Conservation (phyloP, 768 basidiomycete species). For the Porpolomopsis calyptriformis region DNA sequence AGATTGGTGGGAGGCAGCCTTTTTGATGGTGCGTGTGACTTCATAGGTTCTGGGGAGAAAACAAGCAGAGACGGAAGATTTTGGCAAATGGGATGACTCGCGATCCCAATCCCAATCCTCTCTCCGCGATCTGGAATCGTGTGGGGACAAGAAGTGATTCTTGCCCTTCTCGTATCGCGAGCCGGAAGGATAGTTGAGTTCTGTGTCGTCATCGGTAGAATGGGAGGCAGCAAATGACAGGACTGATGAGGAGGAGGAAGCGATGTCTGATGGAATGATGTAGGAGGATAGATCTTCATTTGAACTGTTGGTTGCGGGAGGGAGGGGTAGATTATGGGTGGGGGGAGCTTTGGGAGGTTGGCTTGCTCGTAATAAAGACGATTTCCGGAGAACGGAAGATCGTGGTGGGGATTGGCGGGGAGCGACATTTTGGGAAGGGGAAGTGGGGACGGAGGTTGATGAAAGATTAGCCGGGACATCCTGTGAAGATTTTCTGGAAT, state of each 20-base stretch:
- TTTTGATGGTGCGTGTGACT: conserved; percentile 34
- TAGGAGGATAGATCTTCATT: conserved; percentile 11
- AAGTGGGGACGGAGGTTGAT: conserved; percentile 14
- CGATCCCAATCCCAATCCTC: not conserved
- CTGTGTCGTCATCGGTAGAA: conserved; percentile 21
- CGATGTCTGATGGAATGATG: conserved; percentile 10
- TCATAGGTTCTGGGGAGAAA: conserved; percentile 13
- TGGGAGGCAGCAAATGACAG: conserved; percentile 35
- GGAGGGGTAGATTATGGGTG: conserved; percentile 34
- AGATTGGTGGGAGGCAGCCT: conserved; percentile 48
- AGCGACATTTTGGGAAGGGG: conserved; percentile 20
- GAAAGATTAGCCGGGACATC: not conserved
- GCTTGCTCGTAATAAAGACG: conserved; percentile 32
- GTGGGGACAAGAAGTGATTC: conserved; percentile 13
- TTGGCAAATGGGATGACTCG: not conserved
- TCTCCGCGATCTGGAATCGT: not conserved
- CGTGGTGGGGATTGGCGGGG: conserved; percentile 11
- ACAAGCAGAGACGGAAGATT: conserved; percentile 11
- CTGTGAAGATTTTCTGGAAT: too few relatives aligned
- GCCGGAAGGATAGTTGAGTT: conserved; percentile 18
- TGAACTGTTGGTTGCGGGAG: conserved; percentile 22
- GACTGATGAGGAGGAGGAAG: conserved; percentile 26
- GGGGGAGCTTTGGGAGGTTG: conserved; percentile 42
- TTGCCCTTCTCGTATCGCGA: conserved; percentile 18
- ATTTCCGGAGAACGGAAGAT: conserved; percentile 31